These are phyloP conservation scores for Neonectria faginata DNA, from an alignment of 2,329 filamentous ascomycete species.

Conservation along the genomic window DNA sequence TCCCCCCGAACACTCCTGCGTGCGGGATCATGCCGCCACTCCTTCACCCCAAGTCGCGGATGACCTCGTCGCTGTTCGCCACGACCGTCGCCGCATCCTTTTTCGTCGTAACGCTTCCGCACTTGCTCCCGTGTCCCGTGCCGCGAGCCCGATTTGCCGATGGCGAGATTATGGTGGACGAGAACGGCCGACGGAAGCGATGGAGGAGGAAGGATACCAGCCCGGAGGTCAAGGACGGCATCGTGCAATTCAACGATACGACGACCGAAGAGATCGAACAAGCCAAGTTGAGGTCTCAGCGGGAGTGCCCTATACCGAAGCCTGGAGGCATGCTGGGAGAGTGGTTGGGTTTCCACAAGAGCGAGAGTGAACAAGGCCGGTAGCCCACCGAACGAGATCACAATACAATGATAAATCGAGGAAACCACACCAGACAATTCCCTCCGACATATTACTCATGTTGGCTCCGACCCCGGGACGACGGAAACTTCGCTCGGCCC, in stretches of 20 bases:
- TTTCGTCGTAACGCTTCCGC: conserved; percentile 90
- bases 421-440: conserved; percentile 9
- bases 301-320: conserved; percentile 94
- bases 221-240: conserved; percentile 57
- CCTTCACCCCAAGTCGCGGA: conserved; percentile 92
- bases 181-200: conserved; percentile 59
- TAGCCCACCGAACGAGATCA: conserved; percentile 38
- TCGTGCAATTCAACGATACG: conserved; percentile 61
- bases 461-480: conserved; percentile 2
- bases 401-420: conserved; percentile 13
- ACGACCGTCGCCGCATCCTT: conserved; percentile 92
- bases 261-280: conserved; percentile 51
- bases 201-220: conserved; percentile 54
- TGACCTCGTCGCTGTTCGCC: conserved; percentile 94
- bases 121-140: conserved; percentile 90
- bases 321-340: conserved; percentile 82
- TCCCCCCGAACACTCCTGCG: conserved; percentile 29
- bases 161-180: conserved; percentile 63
- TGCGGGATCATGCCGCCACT: conserved; percentile 78
- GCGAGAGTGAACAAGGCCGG: conserved; percentile 40
- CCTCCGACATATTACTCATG: neutral
- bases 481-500: neutral
- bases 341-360: conserved; percentile 75
- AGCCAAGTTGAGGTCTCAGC: conserved; percentile 59
- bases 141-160: conserved; percentile 82